Evolutionary conservation across 176 grass and related monocot genomes (phyloP).

Genomic region (Musa acuminata): DNA sequence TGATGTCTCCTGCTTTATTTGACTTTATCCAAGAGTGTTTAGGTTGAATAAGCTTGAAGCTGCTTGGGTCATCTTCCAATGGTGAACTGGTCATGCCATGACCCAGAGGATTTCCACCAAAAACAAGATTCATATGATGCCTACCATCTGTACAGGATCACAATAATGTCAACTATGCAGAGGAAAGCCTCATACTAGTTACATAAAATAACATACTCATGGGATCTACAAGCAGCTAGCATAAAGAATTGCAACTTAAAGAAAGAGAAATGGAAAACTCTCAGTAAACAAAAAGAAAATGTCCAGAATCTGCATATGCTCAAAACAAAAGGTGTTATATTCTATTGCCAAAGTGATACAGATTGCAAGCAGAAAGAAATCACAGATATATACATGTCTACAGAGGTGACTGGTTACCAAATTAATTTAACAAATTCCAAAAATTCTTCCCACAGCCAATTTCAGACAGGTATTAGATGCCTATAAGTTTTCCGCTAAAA

Average conservation of each 20-base stretch:
- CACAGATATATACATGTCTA: too few relatives aligned
- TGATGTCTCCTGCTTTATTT: neutral
- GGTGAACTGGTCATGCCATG: neutral
- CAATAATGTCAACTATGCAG: neutral
- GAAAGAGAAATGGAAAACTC: neutral
- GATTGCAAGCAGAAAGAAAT: too few relatives aligned
- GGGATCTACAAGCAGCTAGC: neutral
- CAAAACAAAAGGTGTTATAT: too few relatives aligned
- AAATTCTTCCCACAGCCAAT: too few relatives aligned
- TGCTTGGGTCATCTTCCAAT: neutral
- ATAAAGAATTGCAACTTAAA: neutral
- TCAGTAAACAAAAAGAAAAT: too few relatives aligned
- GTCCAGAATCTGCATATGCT: too few relatives aligned
- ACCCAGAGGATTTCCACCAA: neutral
- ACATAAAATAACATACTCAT: neutral
- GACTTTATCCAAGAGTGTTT: conserved; percentile 1
- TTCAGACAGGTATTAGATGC: too few relatives aligned
- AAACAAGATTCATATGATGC: neutral
- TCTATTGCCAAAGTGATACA: too few relatives aligned
- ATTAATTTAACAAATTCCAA: too few relatives aligned
- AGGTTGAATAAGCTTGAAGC: neutral
- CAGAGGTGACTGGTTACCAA: too few relatives aligned
- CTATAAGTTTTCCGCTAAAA: too few relatives aligned
- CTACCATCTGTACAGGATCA: neutral
- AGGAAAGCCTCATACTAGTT: neutral